Conservation (phyloP, 495 filamentous ascomycete species). For the Baudoinia panamericana region DNA sequence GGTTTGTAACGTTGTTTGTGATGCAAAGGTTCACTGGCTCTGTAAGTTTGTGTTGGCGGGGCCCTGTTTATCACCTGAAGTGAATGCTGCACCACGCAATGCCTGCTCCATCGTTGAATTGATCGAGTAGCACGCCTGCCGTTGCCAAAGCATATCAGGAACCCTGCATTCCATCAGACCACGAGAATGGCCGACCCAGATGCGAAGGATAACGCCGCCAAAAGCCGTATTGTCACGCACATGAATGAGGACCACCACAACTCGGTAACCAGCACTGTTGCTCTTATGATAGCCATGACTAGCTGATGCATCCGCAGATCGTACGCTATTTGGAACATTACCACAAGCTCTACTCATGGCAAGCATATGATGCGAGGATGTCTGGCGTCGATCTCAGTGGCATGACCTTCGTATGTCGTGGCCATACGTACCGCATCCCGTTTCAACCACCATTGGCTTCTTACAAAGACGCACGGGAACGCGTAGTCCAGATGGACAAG, state of each 20-base stretch:
- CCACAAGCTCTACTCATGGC: constrained; percentile 35
- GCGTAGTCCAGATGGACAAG: constrained; percentile 56
- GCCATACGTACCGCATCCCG: constrained; percentile 42
- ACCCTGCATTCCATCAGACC: background rate
- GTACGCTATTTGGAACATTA: constrained; percentile 53
- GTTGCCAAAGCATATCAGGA: no score
- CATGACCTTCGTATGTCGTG: constrained; percentile 40
- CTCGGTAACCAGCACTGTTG: constrained; percentile 30
- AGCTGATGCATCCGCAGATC: constrained; percentile 29
- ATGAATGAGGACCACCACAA: constrained; percentile 67
- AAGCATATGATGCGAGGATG: constrained; percentile 39
- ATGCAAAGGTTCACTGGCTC: no score
- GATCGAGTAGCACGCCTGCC: no score
- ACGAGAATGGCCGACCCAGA: constrained; percentile 19
- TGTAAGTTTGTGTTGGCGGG: no score
- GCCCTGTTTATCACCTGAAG: no score
- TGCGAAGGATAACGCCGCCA: constrained; percentile 34
- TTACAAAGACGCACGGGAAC: constrained; percentile 46
- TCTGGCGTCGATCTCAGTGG: constrained; percentile 45
- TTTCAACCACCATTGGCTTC: constrained; percentile 49
- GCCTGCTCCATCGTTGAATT: no score
- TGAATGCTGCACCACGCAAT: no score
- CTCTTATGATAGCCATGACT: background rate
- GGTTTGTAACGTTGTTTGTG: no score
- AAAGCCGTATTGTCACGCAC: constrained; percentile 55